Conservation (phyloP, 2,329 filamentous ascomycete species). For the Trichoderma cornu-damae region DNA sequence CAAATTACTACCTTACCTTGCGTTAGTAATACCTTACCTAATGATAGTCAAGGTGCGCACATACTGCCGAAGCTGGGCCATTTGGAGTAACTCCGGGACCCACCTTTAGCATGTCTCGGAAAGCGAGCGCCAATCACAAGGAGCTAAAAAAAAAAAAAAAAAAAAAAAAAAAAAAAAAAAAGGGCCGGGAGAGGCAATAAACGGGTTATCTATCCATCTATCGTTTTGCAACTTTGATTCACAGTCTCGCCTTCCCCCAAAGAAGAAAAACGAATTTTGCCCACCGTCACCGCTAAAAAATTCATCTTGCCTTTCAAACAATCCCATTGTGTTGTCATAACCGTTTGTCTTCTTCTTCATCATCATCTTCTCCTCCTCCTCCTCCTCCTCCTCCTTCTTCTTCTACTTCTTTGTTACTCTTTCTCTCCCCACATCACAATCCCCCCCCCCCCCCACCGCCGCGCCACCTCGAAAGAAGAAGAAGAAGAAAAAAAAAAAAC, state of each 20-base stretch:
- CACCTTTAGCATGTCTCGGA: background rate
- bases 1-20: no score
- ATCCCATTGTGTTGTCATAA: no score
- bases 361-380: no score
- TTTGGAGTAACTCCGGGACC: slow-evolving; percentile 1
- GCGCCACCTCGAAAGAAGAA: no score
- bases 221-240: background rate
- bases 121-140: background rate
- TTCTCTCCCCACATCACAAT: no score
- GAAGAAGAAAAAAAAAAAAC: background rate
- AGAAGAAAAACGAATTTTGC: no score
- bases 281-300: background rate
- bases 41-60: background rate
- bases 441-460: no score
- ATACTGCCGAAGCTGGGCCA: background rate
- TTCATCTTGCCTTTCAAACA: no score
- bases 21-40: no score
- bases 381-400: background rate
- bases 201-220: no score
- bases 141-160: slow-evolving; percentile 2
- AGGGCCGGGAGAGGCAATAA: slow-evolving; percentile 9
- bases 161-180: background rate
- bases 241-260: background rate
- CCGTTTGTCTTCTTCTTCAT: background rate
- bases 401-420: background rate